Conservation (phyloP, 805 yeast genomes). For the Yamadazyma paraphyllophila region DNA sequence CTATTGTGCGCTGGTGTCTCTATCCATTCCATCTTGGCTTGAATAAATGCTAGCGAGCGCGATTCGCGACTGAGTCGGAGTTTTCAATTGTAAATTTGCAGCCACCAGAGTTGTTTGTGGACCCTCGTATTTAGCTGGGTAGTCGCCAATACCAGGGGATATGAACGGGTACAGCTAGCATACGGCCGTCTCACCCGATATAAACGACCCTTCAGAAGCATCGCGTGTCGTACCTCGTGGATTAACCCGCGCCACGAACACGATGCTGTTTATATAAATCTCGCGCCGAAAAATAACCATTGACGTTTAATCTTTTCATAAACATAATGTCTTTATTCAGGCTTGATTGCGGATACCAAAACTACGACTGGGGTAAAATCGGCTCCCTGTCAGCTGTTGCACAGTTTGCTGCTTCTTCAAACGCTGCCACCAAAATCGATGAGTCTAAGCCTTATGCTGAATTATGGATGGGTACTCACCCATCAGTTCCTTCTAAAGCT, state of each 20-base stretch:
- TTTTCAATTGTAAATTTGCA: too few species aligned
- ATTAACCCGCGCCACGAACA: neutral
- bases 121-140: too few species aligned
- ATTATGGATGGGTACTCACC: conserved; percentile 99
- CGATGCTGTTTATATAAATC: neutral
- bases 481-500: conserved; percentile 76
- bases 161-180: too few species aligned
- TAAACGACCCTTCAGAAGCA: too few species aligned
- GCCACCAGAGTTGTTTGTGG: too few species aligned
- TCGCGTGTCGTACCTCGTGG: too few species aligned
- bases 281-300: conserved; percentile 1
- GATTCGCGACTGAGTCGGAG: too few species aligned
- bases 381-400: conserved; percentile 90
- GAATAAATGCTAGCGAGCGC: neutral
- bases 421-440: conserved; percentile 59
- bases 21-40: conserved; percentile 15
- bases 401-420: conserved; percentile 70
- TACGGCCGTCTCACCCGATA: too few species aligned
- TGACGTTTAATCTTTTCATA: conserved; percentile 3
- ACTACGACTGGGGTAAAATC: conserved; percentile 85
- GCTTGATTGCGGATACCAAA: conserved; percentile 62
- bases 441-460: conserved; percentile 91
- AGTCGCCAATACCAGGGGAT: too few species aligned
- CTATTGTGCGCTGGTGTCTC: conserved; percentile 54
- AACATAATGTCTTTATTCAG: conserved; percentile 29